A percentile compares a stretch with the other conserved stretches of the same genome.
Evolutionary conservation across 768 basidiomycete species (phyloP).

Genomic region (Pisolithus tinctorius): DNA sequence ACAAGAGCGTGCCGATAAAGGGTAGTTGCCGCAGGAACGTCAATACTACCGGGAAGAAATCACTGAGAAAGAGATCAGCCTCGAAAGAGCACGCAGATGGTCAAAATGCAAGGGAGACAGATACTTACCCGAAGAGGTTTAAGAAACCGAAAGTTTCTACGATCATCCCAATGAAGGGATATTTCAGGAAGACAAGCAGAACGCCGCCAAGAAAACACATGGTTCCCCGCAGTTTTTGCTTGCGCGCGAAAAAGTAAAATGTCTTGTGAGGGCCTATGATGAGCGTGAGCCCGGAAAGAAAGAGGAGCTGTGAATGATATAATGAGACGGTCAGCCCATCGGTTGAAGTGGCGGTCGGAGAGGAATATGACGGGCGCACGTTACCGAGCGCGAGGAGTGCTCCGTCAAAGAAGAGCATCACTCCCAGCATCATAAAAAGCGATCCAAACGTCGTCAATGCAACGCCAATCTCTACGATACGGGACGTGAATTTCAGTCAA

Average conservation of each 20-base stretch:
- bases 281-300: slow-evolving; percentile 88
- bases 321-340: slow-evolving; percentile 3
- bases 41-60: slow-evolving; percentile 98
- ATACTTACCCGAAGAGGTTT: slow-evolving; percentile 85
- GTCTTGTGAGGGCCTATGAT: slow-evolving; percentile 98
- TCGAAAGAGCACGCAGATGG: slow-evolving; percentile 1
- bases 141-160: slow-evolving; percentile 96
- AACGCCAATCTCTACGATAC: slow-evolving; percentile 82
- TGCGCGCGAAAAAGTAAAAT: slow-evolving; percentile 95
- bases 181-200: slow-evolving; percentile 88
- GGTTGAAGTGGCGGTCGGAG: neutral
- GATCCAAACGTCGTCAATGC: slow-evolving; percentile 93
- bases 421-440: slow-evolving; percentile 93
- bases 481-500: neutral
- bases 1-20: slow-evolving; percentile 79
- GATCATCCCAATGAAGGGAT: slow-evolving; percentile 89
- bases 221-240: slow-evolving; percentile 89
- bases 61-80: slow-evolving; percentile 41
- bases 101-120: neutral
- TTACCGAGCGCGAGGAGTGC: slow-evolving; percentile 96
- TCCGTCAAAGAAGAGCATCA: slow-evolving; percentile 95
- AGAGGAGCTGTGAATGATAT: slow-evolving; percentile 63
- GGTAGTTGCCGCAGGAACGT: slow-evolving; percentile 96
- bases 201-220: slow-evolving; percentile 86
- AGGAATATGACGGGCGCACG: slow-evolving; percentile 39